Base-by-base conservation (phyloP, 2,329 filamentous ascomycete species). In the Fusarium sp. region DNA sequence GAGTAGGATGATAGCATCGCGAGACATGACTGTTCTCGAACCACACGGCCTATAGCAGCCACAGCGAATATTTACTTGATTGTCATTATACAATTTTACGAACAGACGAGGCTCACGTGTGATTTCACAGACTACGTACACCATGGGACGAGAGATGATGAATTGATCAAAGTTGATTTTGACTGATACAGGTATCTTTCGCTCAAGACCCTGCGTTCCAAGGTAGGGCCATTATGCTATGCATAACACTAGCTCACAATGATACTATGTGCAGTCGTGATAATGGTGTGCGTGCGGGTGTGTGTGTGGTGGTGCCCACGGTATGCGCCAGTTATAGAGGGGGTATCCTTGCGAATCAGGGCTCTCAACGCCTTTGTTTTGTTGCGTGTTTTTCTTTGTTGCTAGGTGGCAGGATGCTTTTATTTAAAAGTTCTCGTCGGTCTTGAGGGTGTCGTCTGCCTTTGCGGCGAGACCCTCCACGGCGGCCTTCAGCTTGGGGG, bases 401-500 rank as follows among this genome's bases (percentile, higher is more conserved):
- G 19, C 19, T 17, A n/a, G 17, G 10, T 7, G 25, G 37, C 6
- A 29, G 27, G 23, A 17, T 33, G 13, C 25, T 25, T 33, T 25
- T 15, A n/a, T 36, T 41, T 65, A 65, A 25, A 65, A 65, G 53
- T 65, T 63, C 61, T 63, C 60, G 11, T 63, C 60, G 37, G 60
- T 63, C 55, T 63, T 64, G 32, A 64, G 55, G 25, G 60, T 15
- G 41, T 39, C 65, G 55, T 71, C 67, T 23, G 68, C 70, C 66
- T 74, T 72, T 4, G 59, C 64, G 39, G 65, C 59, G 33, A 67
- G 44, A 2, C 27, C 36, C 46, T 71, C 62, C 36, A 75, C 61
- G 17, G 64, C 49, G 54, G 72, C 71, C 57, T 73, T 60, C 46
- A 78, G 69, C 43, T 70, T 72, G 7, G 70, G 60, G 6, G 74